These are phyloP conservation scores for Penicillium brevicompactum DNA, from an alignment of 2,329 filamentous ascomycete genomes.

Conservation along the genomic window DNA sequence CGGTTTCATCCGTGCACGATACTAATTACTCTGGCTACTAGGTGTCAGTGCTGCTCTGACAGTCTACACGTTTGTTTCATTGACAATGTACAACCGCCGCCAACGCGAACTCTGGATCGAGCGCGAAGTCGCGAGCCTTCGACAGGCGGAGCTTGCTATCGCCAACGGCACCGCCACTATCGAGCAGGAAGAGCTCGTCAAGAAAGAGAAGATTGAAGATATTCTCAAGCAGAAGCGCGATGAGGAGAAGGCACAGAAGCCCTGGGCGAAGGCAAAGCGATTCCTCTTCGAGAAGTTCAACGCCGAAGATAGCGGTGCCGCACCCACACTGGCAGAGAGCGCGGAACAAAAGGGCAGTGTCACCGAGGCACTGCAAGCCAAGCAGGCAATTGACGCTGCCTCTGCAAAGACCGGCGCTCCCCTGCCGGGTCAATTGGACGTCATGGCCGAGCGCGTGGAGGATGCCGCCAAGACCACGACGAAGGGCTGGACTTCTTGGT, in stretches of 20 bases:
- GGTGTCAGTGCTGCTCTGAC: constrained; percentile 64
- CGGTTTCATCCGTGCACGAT: not conserved
- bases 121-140: constrained; percentile 44
- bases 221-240: constrained; percentile 43
- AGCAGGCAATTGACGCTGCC: constrained; percentile 35
- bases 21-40: constrained; percentile 25
- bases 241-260: constrained; percentile 41
- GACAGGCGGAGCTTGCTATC: constrained; percentile 46
- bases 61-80: constrained; percentile 65
- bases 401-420: constrained; percentile 21
- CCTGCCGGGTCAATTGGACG: constrained; percentile 35
- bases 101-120: constrained; percentile 66
- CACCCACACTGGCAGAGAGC: constrained; percentile 8
- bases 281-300: constrained; percentile 44
- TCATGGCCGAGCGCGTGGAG: constrained; percentile 39
- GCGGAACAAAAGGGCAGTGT: constrained; percentile 27
- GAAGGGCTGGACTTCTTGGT: constrained; percentile 44
- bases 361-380: constrained; percentile 40
- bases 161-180: constrained; percentile 41
- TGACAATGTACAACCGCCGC: constrained; percentile 68
- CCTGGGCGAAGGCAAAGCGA: constrained; percentile 41
- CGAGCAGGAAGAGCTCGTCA: constrained; percentile 47
- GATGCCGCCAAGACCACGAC: constrained; percentile 37
- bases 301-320: constrained; percentile 30
- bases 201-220: constrained; percentile 48